Percentiles rank a stretch among this genome's conserved stretches.
Evolutionary conservation across 129 eudicot species (phyloP).

Genomic region (Saposhnikovia divaricata): DNA sequence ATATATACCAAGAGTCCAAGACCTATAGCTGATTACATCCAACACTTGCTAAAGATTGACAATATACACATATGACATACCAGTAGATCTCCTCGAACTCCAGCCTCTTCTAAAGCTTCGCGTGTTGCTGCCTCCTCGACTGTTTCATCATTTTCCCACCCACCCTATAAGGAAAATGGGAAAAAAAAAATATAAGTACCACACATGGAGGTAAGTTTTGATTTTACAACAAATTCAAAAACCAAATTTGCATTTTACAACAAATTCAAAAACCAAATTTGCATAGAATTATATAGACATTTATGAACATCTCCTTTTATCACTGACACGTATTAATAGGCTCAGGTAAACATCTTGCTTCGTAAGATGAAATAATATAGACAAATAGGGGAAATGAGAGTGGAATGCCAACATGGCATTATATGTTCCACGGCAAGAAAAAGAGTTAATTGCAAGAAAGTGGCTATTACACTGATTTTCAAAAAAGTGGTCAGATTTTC

Average conservation of each 20-base stretch:
- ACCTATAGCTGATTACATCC: neutral
- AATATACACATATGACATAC: slow-evolving; percentile 21
- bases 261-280: neutral
- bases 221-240: neutral
- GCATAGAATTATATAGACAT: neutral
- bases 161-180: slow-evolving; percentile 43
- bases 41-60: neutral
- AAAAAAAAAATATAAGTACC: neutral
- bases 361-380: neutral
- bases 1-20: neutral
- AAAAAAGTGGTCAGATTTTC: too few relatives aligned
- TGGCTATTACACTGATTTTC: too few relatives aligned
- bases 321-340: neutral
- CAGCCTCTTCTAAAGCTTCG: slow-evolving; percentile 98
- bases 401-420: neutral
- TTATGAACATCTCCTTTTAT: neutral
- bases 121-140: slow-evolving; percentile 92
- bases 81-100: slow-evolving; percentile 93
- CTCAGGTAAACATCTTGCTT: neutral
- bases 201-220: neutral
- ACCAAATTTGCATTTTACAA: neutral
- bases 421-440: neutral
- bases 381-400: neutral
- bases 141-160: slow-evolving; percentile 97
- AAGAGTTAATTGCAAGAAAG: too few relatives aligned